These are phyloP conservation scores for Verticillium klebahnii DNA, from an alignment of 2,329 filamentous ascomycete genomes.

Conservation along the genomic window DNA sequence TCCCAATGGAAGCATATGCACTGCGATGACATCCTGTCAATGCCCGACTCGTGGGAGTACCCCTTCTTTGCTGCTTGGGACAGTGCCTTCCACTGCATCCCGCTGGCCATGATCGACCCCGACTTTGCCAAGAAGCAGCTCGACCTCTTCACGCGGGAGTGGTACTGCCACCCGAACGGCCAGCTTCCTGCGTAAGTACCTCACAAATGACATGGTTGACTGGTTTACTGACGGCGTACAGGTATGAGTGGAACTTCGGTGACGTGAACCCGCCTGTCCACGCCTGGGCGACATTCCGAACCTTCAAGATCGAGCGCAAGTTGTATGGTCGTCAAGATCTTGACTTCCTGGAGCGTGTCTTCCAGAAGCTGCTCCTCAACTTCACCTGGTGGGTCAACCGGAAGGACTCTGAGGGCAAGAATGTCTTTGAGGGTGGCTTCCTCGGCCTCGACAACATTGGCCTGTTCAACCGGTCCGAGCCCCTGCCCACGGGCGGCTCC, in stretches of 20 bases:
- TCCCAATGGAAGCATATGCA: conserved; percentile 91
- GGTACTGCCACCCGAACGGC: conserved; percentile 98
- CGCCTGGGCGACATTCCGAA: conserved; percentile 91
- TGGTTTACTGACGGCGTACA: conserved; percentile 16
- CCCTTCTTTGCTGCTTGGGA: conserved; percentile 98
- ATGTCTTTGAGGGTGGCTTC: conserved; percentile 96
- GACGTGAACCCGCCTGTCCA: conserved; percentile 97
- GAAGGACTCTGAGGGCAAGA: conserved; percentile 91
- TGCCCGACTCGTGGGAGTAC: conserved; percentile 99
- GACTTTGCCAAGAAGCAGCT: conserved; percentile 98
- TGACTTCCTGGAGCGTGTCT: conserved; percentile 92
- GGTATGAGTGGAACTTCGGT: conserved; percentile 93
- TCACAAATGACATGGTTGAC: background rate
- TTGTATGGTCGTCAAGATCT: conserved; percentile 92
- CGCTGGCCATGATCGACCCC: conserved; percentile 93
- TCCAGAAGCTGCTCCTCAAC: conserved; percentile 92
- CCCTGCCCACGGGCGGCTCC: conserved; percentile 85
- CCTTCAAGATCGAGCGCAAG: conserved; percentile 98
- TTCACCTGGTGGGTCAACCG: conserved; percentile 99
- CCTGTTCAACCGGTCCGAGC: conserved; percentile 93
- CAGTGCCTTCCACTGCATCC: conserved; percentile 94
- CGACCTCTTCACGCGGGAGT: conserved; percentile 91
- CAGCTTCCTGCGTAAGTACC: conserved; percentile 75
- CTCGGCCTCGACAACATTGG: conserved; percentile 95
- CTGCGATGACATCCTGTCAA: conserved; percentile 90